Conservation (phyloP, 2,329 filamentous ascomycete species). For the Penicillium sp. region DNA sequence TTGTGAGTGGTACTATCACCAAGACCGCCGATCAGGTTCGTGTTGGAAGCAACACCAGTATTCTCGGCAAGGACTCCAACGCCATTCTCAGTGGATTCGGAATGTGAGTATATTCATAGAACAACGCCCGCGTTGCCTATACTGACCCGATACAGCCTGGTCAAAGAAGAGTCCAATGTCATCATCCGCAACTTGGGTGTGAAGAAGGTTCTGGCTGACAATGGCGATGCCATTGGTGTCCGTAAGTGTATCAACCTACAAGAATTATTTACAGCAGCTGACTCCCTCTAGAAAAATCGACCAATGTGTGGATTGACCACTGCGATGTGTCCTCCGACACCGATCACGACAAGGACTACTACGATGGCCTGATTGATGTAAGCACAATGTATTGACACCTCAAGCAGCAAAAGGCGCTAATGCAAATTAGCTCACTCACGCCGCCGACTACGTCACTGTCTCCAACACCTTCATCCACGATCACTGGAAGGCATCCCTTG, state of each 20-base stretch:
- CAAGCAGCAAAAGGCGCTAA: background rate
- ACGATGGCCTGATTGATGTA: constrained; percentile 65
- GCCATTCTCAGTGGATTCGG: constrained; percentile 55
- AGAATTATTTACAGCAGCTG: constrained; percentile 4
- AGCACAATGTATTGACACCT: background rate
- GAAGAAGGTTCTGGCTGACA: constrained; percentile 55
- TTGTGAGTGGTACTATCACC: constrained; percentile 50
- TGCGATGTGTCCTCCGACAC: constrained; percentile 63
- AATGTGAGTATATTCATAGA: constrained; percentile 17
- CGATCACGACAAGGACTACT: constrained; percentile 67
- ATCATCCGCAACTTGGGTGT: constrained; percentile 65
- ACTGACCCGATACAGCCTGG: constrained; percentile 46
- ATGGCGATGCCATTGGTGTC: constrained; percentile 63
- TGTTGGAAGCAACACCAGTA: constrained; percentile 54
- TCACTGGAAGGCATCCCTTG: constrained; percentile 64
- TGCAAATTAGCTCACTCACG: constrained; percentile 54
- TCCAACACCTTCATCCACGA: constrained; percentile 56
- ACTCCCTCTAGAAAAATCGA: constrained; percentile 25
- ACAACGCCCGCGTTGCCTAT: constrained; percentile 30
- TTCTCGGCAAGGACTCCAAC: constrained; percentile 54
- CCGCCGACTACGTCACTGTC: constrained; percentile 58
- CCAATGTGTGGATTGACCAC: constrained; percentile 69
- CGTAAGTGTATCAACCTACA: constrained; percentile 36
- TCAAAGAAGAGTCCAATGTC: constrained; percentile 59
- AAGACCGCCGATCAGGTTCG: constrained; percentile 46